Conservation (phyloP, 2,329 filamentous ascomycete genomes). For the Daldinia sp. region DNA sequence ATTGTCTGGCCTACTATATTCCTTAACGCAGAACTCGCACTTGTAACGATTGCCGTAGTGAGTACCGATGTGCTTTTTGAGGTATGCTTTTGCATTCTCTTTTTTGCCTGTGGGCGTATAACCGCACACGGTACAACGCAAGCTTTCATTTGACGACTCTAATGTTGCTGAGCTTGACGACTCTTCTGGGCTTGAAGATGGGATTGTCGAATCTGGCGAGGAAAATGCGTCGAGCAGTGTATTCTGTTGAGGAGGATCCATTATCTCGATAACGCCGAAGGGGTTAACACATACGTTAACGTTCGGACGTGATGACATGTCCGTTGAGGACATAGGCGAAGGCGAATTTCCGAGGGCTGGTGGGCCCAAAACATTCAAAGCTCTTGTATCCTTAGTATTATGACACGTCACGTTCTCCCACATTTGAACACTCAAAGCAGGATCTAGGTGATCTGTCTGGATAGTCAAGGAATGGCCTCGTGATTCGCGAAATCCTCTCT, state of each 20-base stretch:
- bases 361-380: background rate
- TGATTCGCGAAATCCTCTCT: background rate
- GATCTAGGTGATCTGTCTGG: background rate
- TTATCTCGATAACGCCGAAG: background rate
- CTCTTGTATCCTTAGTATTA: background rate
- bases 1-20: background rate
- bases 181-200: background rate
- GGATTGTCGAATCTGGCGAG: background rate
- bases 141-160: background rate
- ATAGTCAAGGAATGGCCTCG: background rate
- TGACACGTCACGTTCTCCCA: background rate
- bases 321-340: background rate
- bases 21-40: background rate
- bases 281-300: background rate
- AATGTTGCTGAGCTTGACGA: background rate
- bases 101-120: background rate
- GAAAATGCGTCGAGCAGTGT: background rate
- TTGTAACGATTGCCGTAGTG: too few relatives aligned
- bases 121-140: background rate
- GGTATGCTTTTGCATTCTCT: background rate
- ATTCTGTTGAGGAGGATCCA: background rate
- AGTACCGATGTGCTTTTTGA: background rate
- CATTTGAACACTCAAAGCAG: background rate
- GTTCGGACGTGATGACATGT: background rate
- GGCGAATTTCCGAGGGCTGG: background rate